Percentiles rank a stretch among this genome's conserved stretches.
These are phyloP conservation scores for Nothophytophthora sp. DNA, from an alignment of 352 stramenopile species.

Conservation along the genomic window DNA sequence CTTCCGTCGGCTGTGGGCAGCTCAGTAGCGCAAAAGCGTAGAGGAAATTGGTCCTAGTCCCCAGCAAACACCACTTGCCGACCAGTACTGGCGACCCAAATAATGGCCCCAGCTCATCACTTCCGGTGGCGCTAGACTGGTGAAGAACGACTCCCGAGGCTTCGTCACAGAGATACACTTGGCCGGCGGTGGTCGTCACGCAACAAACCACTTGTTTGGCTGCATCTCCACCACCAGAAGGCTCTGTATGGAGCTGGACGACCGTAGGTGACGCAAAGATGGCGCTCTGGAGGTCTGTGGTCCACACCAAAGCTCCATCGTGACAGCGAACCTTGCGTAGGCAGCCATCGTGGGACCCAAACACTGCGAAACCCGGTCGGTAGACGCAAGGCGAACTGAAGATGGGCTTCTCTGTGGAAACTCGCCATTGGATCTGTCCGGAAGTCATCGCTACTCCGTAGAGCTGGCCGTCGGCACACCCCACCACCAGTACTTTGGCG, in stretches of 20 bases:
- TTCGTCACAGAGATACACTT: constrained; percentile 46
- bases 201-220: constrained; percentile 30
- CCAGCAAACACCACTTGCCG: constrained; percentile 44
- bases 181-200: constrained; percentile 40
- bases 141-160: constrained; percentile 31
- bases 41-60: constrained; percentile 48
- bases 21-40: constrained; percentile 25
- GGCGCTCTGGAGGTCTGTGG: constrained; percentile 19
- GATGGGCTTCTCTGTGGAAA: constrained; percentile 48
- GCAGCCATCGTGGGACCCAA: constrained; percentile 59
- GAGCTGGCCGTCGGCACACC: constrained; percentile 48
- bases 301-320: constrained; percentile 39
- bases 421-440: constrained; percentile 34
- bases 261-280: constrained; percentile 54
- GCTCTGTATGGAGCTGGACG: constrained; percentile 7
- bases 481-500: constrained; percentile 32
- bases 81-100: constrained; percentile 62
- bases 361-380: constrained; percentile 11
- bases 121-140: constrained; percentile 6
- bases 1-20: too few species aligned
- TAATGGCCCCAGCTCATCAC: constrained; percentile 34
- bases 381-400: constrained; percentile 64
- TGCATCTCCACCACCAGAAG: background rate
- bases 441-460: constrained; percentile 32
- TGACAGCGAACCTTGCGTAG: constrained; percentile 38